A percentile compares a stretch with the other conserved stretches of the same genome.
These are phyloP conservation scores for Trametes versicolor DNA, from an alignment of 1,284 basidiomycete species.

Conservation along the genomic window DNA sequence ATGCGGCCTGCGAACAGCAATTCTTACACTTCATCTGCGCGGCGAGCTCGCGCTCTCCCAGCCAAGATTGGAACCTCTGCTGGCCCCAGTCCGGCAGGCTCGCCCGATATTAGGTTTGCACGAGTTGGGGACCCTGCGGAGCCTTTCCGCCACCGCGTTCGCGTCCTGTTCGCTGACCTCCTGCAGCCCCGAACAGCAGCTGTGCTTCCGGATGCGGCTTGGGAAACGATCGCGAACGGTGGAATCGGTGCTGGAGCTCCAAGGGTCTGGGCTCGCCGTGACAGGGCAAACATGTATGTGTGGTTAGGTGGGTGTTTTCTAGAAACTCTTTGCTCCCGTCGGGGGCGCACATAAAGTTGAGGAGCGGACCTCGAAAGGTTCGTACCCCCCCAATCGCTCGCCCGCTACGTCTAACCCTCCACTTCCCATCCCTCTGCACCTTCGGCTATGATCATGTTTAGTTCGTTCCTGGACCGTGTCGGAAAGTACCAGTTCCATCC, in stretches of 20 bases:
- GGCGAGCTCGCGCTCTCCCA: neutral
- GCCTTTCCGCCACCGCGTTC: neutral
- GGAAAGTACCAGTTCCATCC: conserved; percentile 30
- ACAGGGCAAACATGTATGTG: neutral
- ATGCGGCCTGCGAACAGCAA: neutral
- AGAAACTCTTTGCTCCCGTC: neutral
- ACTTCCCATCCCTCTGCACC: no score
- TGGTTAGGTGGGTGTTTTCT: neutral
- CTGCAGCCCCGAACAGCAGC: neutral
- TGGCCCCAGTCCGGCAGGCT: neutral
- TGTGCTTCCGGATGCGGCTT: conserved; percentile 4
- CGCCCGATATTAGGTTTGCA: conserved; percentile 17
- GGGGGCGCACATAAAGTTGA: neutral
- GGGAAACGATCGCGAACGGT: neutral
- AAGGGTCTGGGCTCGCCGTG: neutral
- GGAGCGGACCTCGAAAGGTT: neutral
- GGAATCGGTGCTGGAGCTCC: neutral
- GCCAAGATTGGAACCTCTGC: neutral
- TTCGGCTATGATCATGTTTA: conserved; percentile 6
- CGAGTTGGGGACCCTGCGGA: conserved; percentile 12
- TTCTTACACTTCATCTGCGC: neutral
- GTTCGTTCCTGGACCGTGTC: conserved; percentile 32
- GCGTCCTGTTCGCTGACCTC: neutral
- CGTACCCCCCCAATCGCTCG: neutral
- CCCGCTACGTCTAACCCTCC: neutral